Evolutionary conservation across 106 monocot genomes (phyloP).

Genomic region (Allium fistulosum): DNA sequence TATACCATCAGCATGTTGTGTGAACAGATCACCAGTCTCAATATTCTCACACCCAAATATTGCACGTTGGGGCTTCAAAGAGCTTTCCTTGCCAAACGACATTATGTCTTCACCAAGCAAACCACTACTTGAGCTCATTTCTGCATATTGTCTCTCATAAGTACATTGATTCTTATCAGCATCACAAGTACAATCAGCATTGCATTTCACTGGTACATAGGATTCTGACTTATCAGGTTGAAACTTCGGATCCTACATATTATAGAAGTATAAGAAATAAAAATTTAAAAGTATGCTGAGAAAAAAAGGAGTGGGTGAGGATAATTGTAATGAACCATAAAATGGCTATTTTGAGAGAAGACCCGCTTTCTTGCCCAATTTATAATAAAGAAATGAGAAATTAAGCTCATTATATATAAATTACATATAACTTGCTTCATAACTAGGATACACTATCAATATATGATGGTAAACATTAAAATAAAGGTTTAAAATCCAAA

Average conservation of each 20-base stretch:
- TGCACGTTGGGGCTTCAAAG: conserved; percentile 55
- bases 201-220: conserved; percentile 76
- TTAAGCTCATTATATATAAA: not conserved
- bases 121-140: conserved; percentile 95
- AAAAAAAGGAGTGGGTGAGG: no score
- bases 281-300: no score
- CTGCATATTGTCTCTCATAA: conserved; percentile 91
- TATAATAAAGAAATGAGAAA: not conserved
- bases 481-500: no score
- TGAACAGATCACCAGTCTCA: conserved; percentile 87
- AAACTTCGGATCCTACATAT: conserved; percentile 74
- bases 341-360: not conserved
- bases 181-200: conserved; percentile 58
- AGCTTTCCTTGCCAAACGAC: conserved; percentile 76
- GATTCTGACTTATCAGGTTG: conserved; percentile 70
- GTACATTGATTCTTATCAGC: conserved; percentile 57
- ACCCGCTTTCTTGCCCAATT: not conserved
- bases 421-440: no score
- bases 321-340: not conserved
- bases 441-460: no score
- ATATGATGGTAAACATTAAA: no score
- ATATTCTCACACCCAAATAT: conserved; percentile 91
- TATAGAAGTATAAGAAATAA: not conserved
- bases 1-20: conserved; percentile 96
- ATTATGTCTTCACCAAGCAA: conserved; percentile 78